Evolutionary conservation across 1,139 yeast species (phyloP).

Genomic region (Suhomyces anneliseae): DNA sequence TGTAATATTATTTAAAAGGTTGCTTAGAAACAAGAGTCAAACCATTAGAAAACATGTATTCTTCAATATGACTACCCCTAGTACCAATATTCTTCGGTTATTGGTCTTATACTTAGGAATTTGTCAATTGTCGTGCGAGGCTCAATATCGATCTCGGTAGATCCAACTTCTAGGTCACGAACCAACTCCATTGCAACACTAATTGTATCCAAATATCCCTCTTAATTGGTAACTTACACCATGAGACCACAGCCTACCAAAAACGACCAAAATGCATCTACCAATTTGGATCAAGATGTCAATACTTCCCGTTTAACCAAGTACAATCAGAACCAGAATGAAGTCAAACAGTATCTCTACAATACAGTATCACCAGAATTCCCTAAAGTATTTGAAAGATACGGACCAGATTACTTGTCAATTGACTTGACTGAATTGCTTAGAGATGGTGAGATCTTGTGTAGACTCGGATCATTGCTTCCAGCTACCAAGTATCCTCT

Average conservation of each 20-base stretch:
- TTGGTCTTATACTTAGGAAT: neutral
- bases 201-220: neutral
- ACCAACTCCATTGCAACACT: neutral
- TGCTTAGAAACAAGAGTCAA: too few species aligned
- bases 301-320: slow-evolving; percentile 46
- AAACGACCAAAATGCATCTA: slow-evolving; percentile 28
- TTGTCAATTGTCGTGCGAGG: neutral
- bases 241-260: slow-evolving; percentile 11
- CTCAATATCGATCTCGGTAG: neutral
- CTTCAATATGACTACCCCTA: too few species aligned
- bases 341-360: slow-evolving; percentile 46
- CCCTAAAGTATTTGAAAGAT: slow-evolving; percentile 12
- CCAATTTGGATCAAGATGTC: slow-evolving; percentile 62
- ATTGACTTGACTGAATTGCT: slow-evolving; percentile 48
- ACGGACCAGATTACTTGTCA: slow-evolving; percentile 19
- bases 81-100: too few species aligned
- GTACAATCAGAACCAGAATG: slow-evolving; percentile 46
- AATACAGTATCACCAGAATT: slow-evolving; percentile 12
- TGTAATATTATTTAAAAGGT: too few species aligned
- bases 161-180: neutral
- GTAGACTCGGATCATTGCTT: slow-evolving; percentile 46
- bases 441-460: slow-evolving; percentile 66
- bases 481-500: slow-evolving; percentile 30
- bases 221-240: neutral
- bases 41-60: too few species aligned